phyloP scores from a whole-genome alignment of 805 yeast genomes.

The Saccharomycopsis schoenii region DNA sequence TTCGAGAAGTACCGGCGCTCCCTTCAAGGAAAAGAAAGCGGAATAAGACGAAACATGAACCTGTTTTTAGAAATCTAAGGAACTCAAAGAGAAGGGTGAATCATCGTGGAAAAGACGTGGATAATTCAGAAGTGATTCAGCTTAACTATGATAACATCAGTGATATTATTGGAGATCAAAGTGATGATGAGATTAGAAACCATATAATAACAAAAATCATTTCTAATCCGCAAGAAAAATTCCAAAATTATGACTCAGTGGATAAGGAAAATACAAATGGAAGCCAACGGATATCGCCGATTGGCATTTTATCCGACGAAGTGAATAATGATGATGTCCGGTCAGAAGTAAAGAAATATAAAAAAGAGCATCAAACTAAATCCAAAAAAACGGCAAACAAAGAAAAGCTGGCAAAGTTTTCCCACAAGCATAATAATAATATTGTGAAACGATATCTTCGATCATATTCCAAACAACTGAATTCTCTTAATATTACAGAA shows the following conservation, averaged over 20 bases:
- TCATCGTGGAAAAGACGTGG: not conserved
- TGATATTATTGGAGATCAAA: not conserved
- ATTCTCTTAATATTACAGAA: not conserved
- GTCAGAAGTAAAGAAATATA: not conserved
- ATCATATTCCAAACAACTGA: not conserved
- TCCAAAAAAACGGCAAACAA: not conserved
- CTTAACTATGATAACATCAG: not conserved
- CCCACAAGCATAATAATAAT: not conserved
- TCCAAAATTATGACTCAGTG: not conserved
- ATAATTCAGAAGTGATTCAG: not conserved
- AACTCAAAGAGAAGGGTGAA: not conserved
- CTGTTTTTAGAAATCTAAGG: not conserved
- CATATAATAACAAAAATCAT: not conserved
- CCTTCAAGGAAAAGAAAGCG: not conserved
- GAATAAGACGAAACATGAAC: not conserved
- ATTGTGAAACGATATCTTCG: not conserved
- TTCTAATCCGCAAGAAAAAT: not conserved
- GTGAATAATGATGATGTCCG: not conserved
- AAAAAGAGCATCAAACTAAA: not conserved
- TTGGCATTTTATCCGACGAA: not conserved
- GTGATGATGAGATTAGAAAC: not conserved
- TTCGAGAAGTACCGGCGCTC: not conserved
- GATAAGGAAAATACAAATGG: not conserved
- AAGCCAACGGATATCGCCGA: not conserved
- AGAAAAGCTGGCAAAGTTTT: too few species aligned